A percentile compares a stretch with the other conserved stretches of the same genome.
phyloP scores from a whole-genome alignment of 2,329 filamentous ascomycete genomes.

The Phialophora chinensis region DNA sequence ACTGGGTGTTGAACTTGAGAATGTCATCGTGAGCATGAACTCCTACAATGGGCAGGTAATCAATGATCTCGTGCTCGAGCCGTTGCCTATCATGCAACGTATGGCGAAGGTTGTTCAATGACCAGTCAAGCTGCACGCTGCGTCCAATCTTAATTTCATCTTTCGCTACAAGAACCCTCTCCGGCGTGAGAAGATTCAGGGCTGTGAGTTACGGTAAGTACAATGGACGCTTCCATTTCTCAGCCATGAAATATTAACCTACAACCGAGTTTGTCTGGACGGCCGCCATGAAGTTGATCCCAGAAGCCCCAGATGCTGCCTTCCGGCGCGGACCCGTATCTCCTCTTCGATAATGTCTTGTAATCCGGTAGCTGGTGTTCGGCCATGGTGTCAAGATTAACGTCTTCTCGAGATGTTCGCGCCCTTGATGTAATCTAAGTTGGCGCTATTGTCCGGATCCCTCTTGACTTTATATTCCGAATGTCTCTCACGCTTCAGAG shows the following conservation, averaged over 20 bases:
- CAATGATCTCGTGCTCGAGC: slow-evolving; percentile 15
- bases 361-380: neutral
- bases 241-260: neutral
- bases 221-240: neutral
- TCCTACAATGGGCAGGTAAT: neutral
- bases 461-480: neutral
- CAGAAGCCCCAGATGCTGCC: neutral
- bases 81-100: slow-evolving; percentile 1
- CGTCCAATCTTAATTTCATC: slow-evolving; percentile 2
- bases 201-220: neutral
- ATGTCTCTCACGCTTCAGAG: neutral
- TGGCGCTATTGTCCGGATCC: neutral
- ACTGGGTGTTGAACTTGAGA: slow-evolving; percentile 19
- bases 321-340: neutral
- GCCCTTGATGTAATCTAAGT: neutral
- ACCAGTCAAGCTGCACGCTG: slow-evolving; percentile 1
- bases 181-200: slow-evolving; percentile 6
- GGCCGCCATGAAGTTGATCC: neutral
- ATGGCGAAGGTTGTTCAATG: slow-evolving; percentile 4
- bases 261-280: neutral
- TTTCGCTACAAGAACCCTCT: slow-evolving; percentile 1
- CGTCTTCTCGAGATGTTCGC: neutral
- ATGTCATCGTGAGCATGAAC: slow-evolving; percentile 9
- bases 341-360: neutral
- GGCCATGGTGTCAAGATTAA: neutral